phyloP scores from a whole-genome alignment of 345 rosid genomes.

The Euphorbia pulcherrima region DNA sequence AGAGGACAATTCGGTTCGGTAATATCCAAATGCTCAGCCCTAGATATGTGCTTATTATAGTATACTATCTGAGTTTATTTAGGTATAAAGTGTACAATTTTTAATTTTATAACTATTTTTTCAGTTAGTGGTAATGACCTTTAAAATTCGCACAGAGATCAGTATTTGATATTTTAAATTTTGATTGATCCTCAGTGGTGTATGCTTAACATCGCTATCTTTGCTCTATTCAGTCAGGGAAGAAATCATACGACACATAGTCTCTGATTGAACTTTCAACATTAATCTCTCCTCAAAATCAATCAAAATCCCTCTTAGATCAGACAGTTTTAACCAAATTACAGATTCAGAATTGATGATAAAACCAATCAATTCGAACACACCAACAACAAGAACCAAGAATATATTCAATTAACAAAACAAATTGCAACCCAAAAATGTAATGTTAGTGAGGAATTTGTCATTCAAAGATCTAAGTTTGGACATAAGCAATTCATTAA shows the following conservation, averaged over 20 bases:
- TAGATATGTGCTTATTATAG: too few relatives aligned
- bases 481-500: slow-evolving; percentile 16
- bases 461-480: slow-evolving; percentile 36
- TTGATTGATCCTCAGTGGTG: too few relatives aligned
- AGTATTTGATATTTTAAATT: too few relatives aligned
- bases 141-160: too few relatives aligned
- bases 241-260: slow-evolving; percentile 26
- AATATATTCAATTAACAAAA: slow-evolving; percentile 32
- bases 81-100: too few relatives aligned
- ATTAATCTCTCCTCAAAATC: slow-evolving; percentile 18
- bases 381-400: slow-evolving; percentile 1
- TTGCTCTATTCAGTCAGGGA: slow-evolving; percentile 39
- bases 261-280: slow-evolving; percentile 21
- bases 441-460: slow-evolving; percentile 21
- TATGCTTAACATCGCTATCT: too few relatives aligned
- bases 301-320: slow-evolving; percentile 20
- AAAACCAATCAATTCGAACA: slow-evolving; percentile 17
- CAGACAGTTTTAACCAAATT: slow-evolving; percentile 32
- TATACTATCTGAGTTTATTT: too few relatives aligned
- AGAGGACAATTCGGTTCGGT: too few relatives aligned
- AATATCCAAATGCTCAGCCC: too few relatives aligned
- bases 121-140: too few relatives aligned
- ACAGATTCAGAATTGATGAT: slow-evolving; percentile 29
- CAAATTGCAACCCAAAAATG: slow-evolving; percentile 30
- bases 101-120: too few relatives aligned